A percentile compares a stretch with the other conserved stretches of the same genome.
These are phyloP conservation scores for Houttuynia cordata DNA, from an alignment of 164 flowering plant species.

Conservation along the genomic window DNA sequence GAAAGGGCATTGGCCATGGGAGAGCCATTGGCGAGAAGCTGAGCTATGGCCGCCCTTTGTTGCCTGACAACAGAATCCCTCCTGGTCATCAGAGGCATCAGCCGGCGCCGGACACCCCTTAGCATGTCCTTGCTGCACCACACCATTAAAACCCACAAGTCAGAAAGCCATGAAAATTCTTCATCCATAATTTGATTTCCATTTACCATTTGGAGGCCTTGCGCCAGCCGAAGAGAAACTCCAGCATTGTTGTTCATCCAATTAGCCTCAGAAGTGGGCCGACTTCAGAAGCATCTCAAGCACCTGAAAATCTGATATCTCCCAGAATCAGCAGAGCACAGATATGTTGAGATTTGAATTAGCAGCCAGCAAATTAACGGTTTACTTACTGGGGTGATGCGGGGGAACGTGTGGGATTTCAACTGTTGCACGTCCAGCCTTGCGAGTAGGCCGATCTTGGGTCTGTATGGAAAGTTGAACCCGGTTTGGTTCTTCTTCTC, in stretches of 20 bases:
- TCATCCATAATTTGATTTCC: neutral
- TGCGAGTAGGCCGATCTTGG: too few relatives aligned
- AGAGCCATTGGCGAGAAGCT: conserved; percentile 45
- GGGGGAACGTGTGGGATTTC: neutral
- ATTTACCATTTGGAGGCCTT: conserved; percentile 9
- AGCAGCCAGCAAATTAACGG: neutral
- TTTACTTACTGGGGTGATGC: neutral
- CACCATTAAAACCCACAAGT: neutral
- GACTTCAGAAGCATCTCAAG: neutral
- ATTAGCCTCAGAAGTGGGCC: too few relatives aligned
- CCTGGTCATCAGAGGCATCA: conserved; percentile 61
- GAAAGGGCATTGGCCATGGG: conserved; percentile 31
- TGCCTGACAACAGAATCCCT: conserved; percentile 39
- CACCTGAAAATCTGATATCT: neutral
- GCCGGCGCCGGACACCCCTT: conserved; percentile 42
- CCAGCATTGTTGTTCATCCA: conserved; percentile 1
- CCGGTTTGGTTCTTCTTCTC: neutral
- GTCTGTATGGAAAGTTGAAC: neutral
- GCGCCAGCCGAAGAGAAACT: conserved; percentile 9
- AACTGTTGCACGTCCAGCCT: neutral
- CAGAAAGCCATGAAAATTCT: neutral
- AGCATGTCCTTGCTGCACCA: conserved; percentile 60
- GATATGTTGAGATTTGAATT: neutral
- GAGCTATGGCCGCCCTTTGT: conserved; percentile 38
- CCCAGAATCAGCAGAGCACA: neutral